Conservation (phyloP, 345 rosid genomes). For the Turnera subulata region DNA sequence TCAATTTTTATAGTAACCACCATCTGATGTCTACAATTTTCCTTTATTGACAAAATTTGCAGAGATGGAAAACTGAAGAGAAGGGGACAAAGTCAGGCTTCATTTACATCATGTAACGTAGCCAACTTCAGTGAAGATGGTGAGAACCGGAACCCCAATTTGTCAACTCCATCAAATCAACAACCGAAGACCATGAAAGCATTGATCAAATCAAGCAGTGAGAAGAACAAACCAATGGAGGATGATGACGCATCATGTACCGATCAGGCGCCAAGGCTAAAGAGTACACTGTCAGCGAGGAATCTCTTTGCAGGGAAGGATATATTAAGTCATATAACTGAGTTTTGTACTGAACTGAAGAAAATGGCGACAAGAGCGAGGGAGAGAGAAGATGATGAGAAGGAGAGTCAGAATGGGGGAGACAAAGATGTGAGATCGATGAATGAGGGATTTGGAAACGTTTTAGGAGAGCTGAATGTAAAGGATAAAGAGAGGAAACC, state of each 20-base stretch:
- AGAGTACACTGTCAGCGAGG: constrained; percentile 71
- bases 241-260: constrained; percentile 26
- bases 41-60: not conserved
- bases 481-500: constrained; percentile 60
- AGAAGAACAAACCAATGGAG: constrained; percentile 40
- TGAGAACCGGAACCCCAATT: constrained; percentile 72
- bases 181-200: constrained; percentile 48
- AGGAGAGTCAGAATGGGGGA: constrained; percentile 25
- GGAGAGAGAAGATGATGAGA: constrained; percentile 52
- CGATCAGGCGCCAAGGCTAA: constrained; percentile 46
- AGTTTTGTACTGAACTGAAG: constrained; percentile 80
- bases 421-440: constrained; percentile 11
- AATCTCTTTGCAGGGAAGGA: constrained; percentile 81
- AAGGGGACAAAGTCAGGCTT: constrained; percentile 45
- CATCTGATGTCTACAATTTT: not conserved
- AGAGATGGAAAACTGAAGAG: constrained; percentile 55
- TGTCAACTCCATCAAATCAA: constrained; percentile 38
- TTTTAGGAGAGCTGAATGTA: constrained; percentile 28
- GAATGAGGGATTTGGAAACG: constrained; percentile 30
- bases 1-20: not conserved
- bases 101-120: constrained; percentile 24
- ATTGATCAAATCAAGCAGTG: constrained; percentile 49
- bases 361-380: constrained; percentile 61
- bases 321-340: constrained; percentile 67
- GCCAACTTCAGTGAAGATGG: constrained; percentile 33